Evolutionary conservation across 1,139 yeast species (phyloP).

Genomic region (Lodderomyces pseudojiufengensis): DNA sequence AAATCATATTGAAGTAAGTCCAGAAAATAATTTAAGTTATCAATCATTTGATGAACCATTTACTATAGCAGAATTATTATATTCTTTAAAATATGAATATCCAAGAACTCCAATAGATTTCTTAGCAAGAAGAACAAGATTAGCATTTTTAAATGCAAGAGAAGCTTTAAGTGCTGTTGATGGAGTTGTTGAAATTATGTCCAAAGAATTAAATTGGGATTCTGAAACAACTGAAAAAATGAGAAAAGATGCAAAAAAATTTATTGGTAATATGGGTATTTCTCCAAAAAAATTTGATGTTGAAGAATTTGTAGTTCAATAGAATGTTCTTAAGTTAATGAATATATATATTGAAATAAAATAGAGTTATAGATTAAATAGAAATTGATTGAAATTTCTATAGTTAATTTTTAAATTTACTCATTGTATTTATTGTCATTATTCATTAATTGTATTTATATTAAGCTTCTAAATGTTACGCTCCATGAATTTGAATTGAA

Average conservation of each 20-base stretch:
- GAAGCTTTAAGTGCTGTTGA: conserved; percentile 82
- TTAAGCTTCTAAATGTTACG: too few species aligned
- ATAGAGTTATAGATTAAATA: neutral
- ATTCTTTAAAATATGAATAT: conserved; percentile 79
- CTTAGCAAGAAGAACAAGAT: conserved; percentile 89
- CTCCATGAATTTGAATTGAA: too few species aligned
- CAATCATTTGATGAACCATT: conserved; percentile 76
- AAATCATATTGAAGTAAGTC: conserved; percentile 29
- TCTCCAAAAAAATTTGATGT: conserved; percentile 14
- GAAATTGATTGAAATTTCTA: too few species aligned
- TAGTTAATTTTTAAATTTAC: too few species aligned
- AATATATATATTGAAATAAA: too few species aligned
- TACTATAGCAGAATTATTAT: conserved; percentile 86
- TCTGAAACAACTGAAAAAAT: conserved; percentile 55
- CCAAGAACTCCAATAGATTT: conserved; percentile 87
- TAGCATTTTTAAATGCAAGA: conserved; percentile 86
- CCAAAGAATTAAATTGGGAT: conserved; percentile 74
- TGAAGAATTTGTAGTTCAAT: conserved; percentile 11
- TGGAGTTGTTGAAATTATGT: conserved; percentile 84
- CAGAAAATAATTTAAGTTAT: conserved; percentile 38
- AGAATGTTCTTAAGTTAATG: too few species aligned
- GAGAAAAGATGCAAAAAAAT: conserved; percentile 49
- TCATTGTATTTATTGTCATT: too few species aligned
- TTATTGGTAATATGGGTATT: conserved; percentile 52
- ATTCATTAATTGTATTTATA: too few species aligned